Evolutionary conservation across 257 asterid species (phyloP).

Genomic region (Cruciata laevipes): DNA sequence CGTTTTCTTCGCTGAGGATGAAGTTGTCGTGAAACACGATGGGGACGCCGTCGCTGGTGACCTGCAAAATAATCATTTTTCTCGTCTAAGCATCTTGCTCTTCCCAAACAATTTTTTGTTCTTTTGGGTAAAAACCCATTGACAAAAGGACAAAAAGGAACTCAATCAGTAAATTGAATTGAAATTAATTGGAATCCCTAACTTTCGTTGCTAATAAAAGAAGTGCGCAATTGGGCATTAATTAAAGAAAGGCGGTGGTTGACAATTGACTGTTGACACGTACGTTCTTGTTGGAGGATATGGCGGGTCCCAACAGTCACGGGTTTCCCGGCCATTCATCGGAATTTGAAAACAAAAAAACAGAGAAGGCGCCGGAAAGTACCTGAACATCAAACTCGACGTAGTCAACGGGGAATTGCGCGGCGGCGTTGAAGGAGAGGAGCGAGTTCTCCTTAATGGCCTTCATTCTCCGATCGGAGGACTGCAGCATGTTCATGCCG

Average conservation of each 20-base stretch:
- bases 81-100: conserved; percentile 32
- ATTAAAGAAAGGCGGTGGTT: too few species aligned
- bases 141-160: neutral
- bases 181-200: neutral
- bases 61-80: conserved; percentile 59
- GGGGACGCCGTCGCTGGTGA: conserved; percentile 85
- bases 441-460: conserved; percentile 78
- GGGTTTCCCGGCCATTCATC: neutral
- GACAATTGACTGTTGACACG: too few species aligned
- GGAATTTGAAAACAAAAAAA: neutral
- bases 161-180: neutral
- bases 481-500: conserved; percentile 87
- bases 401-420: conserved; percentile 59
- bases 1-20: conserved; percentile 65
- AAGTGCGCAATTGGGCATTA: too few species aligned
- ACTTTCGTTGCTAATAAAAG: too few species aligned
- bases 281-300: neutral
- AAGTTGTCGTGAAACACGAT: conserved; percentile 89
- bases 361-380: neutral
- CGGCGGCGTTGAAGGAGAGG: conserved; percentile 78
- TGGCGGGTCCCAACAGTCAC: neutral
- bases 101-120: neutral
- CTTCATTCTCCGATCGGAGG: conserved; percentile 71
- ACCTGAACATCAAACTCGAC: conserved; percentile 99
- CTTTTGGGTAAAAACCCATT: neutral